Evolutionary conservation across 1,139 yeast genomes (phyloP), one percentile per base, ranked within the genome.

Genomic region (Entelexis sorbosivorans): DNA sequence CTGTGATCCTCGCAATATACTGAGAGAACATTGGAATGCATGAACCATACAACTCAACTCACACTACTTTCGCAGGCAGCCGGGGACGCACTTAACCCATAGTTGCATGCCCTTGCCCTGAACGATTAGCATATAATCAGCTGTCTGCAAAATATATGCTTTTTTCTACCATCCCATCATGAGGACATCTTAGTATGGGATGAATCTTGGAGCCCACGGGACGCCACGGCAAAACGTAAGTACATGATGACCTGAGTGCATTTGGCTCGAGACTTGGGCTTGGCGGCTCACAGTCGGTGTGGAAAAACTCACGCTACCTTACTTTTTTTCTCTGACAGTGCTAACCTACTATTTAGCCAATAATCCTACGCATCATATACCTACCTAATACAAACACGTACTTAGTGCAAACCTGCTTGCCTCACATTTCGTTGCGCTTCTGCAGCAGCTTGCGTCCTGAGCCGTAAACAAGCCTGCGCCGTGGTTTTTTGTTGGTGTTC

Each of bases 291-390:
- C 67, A 74, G 86, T 82, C 85, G 84, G 75, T 83, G 93, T 83
- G 93, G 93, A 83, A 82, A 82, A 81, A 82, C 70, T 77, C 89
- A 74, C 79, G 93, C 89, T 82, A 82, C 89, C 89, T 82, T 74
- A 66, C 50, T 61, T 60, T 62, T 60, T 63, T 60, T 65, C 66
- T 67, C 73, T 71, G 71, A 67, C 50, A 52, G 57, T 59, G 53
- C 62, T 59, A 59, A 59, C 62, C 49, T 32, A 19, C 28, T 19
- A 42, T 19, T 35, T 35, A 22, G 31, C 16, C n/a, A 6, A 22
- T 22, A 22, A 22, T 22, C n/a, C n/a, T n/a, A n/a, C n/a, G n/a
- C n/a, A n/a, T n/a, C n/a, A n/a, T n/a, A n/a, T n/a, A n/a, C n/a
- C n/a, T n/a, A 22, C 24, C 24, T 22, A 22, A 22, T 22, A 6